Evolutionary conservation across 192 early-diverging fungal genomes (phyloP).

Genomic region (Coemansia biformis): DNA sequence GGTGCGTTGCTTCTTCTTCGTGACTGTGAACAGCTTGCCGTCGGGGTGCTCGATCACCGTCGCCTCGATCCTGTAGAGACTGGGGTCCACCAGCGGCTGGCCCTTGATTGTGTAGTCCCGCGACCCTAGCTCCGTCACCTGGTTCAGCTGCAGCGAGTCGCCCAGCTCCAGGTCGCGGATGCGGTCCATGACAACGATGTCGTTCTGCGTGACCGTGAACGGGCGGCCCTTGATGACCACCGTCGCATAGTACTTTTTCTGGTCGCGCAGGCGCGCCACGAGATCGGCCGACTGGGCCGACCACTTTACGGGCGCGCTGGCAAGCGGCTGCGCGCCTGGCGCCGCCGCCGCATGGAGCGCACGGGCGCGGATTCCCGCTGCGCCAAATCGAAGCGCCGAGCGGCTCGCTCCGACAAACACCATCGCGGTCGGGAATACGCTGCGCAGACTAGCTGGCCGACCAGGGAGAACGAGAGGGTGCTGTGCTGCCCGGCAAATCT

Average conservation of each 20-base stretch:
- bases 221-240: conserved; percentile 84
- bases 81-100: conserved; percentile 72
- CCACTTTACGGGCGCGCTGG: conserved; percentile 14
- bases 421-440: background rate
- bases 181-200: conserved; percentile 76
- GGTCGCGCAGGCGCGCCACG: conserved; percentile 54
- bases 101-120: conserved; percentile 82
- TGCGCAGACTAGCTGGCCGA: no score
- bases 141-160: conserved; percentile 79
- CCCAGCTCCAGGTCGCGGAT: conserved; percentile 82
- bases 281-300: conserved; percentile 24
- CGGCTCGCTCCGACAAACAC: background rate
- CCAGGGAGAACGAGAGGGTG: no score
- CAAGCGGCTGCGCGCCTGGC: no score
- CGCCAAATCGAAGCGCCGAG: background rate
- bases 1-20: conserved; percentile 80
- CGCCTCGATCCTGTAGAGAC: conserved; percentile 71
- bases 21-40: conserved; percentile 62
- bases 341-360: background rate
- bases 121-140: conserved; percentile 80
- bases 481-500: no score
- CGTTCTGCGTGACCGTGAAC: conserved; percentile 82
- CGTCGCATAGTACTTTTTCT: conserved; percentile 75
- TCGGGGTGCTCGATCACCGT: conserved; percentile 86
- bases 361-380: background rate